Conservation (phyloP, 1,139 yeast genomes). For the Blastobotrys raffinosifermentans region DNA sequence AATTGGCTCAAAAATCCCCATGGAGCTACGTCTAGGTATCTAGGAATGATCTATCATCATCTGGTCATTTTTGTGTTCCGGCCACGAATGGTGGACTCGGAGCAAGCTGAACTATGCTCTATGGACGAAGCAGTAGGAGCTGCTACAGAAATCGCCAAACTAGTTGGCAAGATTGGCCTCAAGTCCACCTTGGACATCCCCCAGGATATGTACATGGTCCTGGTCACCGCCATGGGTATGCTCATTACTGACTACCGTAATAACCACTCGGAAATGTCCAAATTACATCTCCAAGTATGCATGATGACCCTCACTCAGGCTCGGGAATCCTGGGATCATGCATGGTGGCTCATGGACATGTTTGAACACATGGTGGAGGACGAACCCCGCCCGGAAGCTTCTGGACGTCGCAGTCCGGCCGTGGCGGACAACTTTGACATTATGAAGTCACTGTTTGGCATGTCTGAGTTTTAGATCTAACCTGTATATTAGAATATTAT, state of each 20-base stretch:
- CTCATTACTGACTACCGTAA: conserved; percentile 10
- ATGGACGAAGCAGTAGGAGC: conserved; percentile 13
- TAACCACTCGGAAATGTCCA: conserved; percentile 4
- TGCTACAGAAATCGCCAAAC: conserved; percentile 14
- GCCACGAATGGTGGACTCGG: conserved; percentile 12
- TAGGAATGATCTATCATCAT: conserved; percentile 13
- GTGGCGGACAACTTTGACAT: too few relatives aligned
- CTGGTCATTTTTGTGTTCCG: conserved; percentile 12
- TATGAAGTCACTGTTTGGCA: too few relatives aligned
- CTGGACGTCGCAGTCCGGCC: too few relatives aligned
- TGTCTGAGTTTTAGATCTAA: too few relatives aligned
- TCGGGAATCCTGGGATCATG: conserved; percentile 34
- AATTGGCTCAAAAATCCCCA: conserved; percentile 11
- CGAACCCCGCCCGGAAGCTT: too few relatives aligned
- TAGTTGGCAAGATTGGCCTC: conserved; percentile 12
- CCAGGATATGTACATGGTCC: conserved; percentile 15
- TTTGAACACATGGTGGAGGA: conserved; percentile 40
- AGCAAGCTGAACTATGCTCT: conserved; percentile 9
- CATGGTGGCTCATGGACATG: conserved; percentile 24
- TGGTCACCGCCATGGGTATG: conserved; percentile 16
- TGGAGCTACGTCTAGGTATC: conserved; percentile 7
- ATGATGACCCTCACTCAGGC: conserved; percentile 13
- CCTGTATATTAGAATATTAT: too few relatives aligned
- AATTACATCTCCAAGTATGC: conserved; percentile 15
- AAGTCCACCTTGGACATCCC: conserved; percentile 11